Conservation (phyloP, 192 early-diverging fungal genomes). For the Backusella liffmaniae region DNA sequence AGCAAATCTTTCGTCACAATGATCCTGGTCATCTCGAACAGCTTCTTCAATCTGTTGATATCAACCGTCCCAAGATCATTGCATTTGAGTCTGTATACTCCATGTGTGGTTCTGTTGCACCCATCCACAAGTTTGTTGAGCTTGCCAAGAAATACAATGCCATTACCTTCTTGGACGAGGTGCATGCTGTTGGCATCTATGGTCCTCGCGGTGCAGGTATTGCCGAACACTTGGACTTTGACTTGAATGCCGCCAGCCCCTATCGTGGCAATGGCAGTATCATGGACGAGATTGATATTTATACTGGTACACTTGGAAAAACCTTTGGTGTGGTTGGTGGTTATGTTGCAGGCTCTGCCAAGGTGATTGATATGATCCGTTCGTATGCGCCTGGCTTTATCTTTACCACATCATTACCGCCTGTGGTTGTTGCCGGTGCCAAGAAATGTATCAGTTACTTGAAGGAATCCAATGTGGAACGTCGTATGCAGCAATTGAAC, state of each 20-base stretch:
- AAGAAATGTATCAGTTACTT: conserved; percentile 91
- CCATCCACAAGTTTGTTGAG: conserved; percentile 84
- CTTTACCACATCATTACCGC: conserved; percentile 98
- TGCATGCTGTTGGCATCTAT: conserved; percentile 98
- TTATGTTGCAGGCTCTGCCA: conserved; percentile 88
- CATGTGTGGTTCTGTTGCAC: conserved; percentile 93
- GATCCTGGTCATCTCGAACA: conserved; percentile 86
- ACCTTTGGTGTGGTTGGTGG: conserved; percentile 96
- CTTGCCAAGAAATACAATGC: conserved; percentile 94
- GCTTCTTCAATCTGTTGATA: conserved; percentile 74
- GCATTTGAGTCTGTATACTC: conserved; percentile 97
- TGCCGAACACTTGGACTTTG: conserved; percentile 88
- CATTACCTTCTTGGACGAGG: conserved; percentile 95
- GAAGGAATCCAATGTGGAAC: conserved; percentile 80
- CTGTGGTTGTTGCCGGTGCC: conserved; percentile 85
- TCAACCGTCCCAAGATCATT: conserved; percentile 86
- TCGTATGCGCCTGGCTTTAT: conserved; percentile 98
- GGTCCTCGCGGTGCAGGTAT: conserved; percentile 91
- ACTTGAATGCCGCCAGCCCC: conserved; percentile 55
- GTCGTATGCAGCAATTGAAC: conserved; percentile 90
- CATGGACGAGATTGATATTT: conserved; percentile 89
- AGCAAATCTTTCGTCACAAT: conserved; percentile 92
- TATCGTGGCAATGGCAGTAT: conserved; percentile 47
- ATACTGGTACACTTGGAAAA: conserved; percentile 95
- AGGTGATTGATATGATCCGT: conserved; percentile 90